Conservation (phyloP, 768 basidiomycete genomes). For the Hericium erinaceus region DNA sequence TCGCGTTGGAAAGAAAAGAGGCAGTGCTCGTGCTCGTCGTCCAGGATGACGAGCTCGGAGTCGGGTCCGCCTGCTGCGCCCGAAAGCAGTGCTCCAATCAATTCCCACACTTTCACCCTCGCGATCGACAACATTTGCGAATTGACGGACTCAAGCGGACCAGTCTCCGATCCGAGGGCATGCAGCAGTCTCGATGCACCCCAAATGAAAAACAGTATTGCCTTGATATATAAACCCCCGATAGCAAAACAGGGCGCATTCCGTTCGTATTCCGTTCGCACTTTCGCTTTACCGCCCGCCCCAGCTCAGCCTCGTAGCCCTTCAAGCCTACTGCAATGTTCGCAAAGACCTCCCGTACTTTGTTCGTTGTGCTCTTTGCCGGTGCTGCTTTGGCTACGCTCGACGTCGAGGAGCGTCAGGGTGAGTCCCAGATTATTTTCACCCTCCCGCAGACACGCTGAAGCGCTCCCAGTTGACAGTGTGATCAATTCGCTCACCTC, state of each 20-base stretch:
- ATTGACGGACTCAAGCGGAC: background rate
- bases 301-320: background rate
- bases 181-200: background rate
- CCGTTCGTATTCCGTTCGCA: background rate
- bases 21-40: no score
- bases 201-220: background rate
- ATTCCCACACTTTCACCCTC: no score
- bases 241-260: background rate
- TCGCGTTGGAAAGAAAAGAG: no score
- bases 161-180: background rate
- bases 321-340: background rate
- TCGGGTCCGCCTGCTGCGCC: no score
- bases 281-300: background rate
- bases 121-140: no score
- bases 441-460: no score
- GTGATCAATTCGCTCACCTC: conserved; percentile 4
- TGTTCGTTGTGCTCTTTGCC: background rate
- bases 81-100: no score
- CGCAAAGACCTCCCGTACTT: background rate
- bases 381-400: background rate
- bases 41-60: no score
- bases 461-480: background rate
- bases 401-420: background rate
- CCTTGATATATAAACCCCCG: background rate
- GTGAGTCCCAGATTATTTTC: background rate